These are phyloP conservation scores for Saccharomyces pastorianus DNA, from an alignment of 1,139 yeast genomes.

Conservation along the genomic window DNA sequence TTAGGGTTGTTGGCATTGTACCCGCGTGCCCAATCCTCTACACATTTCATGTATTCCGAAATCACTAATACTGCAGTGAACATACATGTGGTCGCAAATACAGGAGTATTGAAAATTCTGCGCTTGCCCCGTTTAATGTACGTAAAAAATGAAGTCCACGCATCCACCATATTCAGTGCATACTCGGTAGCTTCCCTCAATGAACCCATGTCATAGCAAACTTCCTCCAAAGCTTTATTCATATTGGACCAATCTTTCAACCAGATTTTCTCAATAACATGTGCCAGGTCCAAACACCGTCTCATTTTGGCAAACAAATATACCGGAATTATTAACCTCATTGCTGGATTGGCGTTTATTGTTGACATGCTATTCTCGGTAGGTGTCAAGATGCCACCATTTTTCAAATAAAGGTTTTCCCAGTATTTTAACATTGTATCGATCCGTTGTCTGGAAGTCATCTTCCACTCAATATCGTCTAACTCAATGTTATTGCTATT, in stretches of 20 bases:
- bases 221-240: slow-evolving; percentile 42
- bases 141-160: slow-evolving; percentile 65
- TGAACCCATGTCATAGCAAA: slow-evolving; percentile 38
- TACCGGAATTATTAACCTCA: slow-evolving; percentile 58
- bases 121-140: slow-evolving; percentile 54
- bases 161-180: slow-evolving; percentile 49
- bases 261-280: slow-evolving; percentile 52
- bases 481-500: slow-evolving; percentile 32
- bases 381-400: slow-evolving; percentile 53
- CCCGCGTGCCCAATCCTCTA: slow-evolving; percentile 45
- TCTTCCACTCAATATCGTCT: slow-evolving; percentile 50
- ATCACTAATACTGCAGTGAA: slow-evolving; percentile 53
- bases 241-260: slow-evolving; percentile 59
- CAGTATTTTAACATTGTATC: slow-evolving; percentile 51
- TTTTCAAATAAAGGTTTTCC: slow-evolving; percentile 54
- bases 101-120: slow-evolving; percentile 64
- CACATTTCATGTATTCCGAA: slow-evolving; percentile 50
- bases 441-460: slow-evolving; percentile 50
- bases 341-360: slow-evolving; percentile 44
- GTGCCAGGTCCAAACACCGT: slow-evolving; percentile 50
- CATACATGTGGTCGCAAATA: slow-evolving; percentile 60
- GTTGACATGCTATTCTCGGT: slow-evolving; percentile 38
- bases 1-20: slow-evolving; percentile 20
- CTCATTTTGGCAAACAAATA: slow-evolving; percentile 57
- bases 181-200: slow-evolving; percentile 51